Percentiles rank a stretch among this genome's conserved stretches.
phyloP scores from a whole-genome alignment of 1,139 yeast genomes.

The Geotrichum candidum region DNA sequence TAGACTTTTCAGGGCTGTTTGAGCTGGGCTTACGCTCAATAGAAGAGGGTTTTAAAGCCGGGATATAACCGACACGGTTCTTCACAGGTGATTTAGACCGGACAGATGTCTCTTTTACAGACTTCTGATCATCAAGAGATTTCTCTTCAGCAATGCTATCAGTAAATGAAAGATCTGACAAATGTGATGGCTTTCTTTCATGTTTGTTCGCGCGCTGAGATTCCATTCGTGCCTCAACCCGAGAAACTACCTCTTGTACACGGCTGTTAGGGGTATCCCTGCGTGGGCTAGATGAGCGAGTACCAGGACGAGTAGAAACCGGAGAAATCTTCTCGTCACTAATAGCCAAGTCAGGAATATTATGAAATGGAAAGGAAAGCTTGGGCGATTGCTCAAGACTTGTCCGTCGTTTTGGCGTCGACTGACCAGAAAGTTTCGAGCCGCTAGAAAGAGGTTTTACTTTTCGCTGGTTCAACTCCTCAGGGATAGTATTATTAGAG shows the following conservation, averaged over 20 bases:
- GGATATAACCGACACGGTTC: conserved; percentile 8
- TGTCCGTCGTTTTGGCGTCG: neutral
- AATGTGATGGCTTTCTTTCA: conserved; percentile 8
- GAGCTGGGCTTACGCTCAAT: conserved; percentile 7
- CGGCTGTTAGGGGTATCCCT: conserved; percentile 10
- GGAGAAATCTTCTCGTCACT: conserved; percentile 5
- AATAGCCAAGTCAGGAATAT: conserved; percentile 4
- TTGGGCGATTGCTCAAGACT: neutral
- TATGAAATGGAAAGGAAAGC: neutral
- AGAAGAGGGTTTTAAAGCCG: conserved; percentile 11
- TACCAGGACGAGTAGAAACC: conserved; percentile 6
- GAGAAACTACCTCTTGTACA: conserved; percentile 18
- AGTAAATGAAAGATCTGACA: conserved; percentile 9
- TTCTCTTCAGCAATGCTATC: conserved; percentile 7
- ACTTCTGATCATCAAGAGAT: conserved; percentile 3
- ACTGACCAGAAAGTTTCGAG: neutral
- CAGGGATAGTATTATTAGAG: neutral
- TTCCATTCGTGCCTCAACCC: conserved; percentile 13
- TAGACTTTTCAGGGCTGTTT: conserved; percentile 11
- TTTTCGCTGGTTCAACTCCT: neutral
- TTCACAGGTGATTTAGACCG: conserved; percentile 14
- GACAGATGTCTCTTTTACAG: neutral
- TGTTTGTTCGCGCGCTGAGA: neutral
- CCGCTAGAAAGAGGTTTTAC: neutral
- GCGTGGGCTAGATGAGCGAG: conserved; percentile 16